Evolutionary conservation across 139 green algal species (phyloP).

Genomic region (Tetraselmis striata): DNA sequence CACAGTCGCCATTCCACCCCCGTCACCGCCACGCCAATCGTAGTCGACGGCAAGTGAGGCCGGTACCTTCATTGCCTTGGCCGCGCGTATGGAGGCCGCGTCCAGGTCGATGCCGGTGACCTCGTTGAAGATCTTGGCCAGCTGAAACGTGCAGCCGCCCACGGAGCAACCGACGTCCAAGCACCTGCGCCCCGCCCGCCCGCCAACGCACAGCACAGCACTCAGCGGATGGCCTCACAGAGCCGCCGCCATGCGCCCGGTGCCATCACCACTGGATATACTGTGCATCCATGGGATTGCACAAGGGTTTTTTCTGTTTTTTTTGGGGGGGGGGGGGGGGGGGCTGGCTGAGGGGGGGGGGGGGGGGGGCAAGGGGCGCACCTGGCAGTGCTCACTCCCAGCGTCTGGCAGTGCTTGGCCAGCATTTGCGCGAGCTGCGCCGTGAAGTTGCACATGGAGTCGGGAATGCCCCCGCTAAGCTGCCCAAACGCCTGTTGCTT

Average conservation of each 20-base stretch:
- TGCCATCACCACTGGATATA: neutral
- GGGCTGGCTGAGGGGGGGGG: no score
- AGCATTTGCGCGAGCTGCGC: neutral
- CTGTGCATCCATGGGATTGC: constrained; percentile 8
- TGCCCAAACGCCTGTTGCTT: neutral
- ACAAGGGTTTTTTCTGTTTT: no score
- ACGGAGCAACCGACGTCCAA: constrained; percentile 74
- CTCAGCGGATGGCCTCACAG: neutral
- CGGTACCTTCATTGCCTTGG: constrained; percentile 10
- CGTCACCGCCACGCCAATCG: no score
- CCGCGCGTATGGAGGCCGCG: constrained; percentile 21
- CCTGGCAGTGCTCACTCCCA: neutral
- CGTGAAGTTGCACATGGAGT: neutral
- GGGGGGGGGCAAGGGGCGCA: no score
- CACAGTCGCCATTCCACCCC: no score
- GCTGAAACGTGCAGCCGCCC: constrained; percentile 56
- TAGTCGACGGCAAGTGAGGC: no score
- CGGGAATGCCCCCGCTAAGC: neutral
- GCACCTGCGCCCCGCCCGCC: constrained; percentile 21
- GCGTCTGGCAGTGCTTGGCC: neutral
- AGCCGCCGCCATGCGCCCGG: neutral
- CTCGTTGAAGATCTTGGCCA: constrained; percentile 44
- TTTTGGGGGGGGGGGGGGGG: no score
- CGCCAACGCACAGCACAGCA: neutral
- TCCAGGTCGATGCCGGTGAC: constrained; percentile 68